A percentile compares a stretch with the other conserved stretches of the same genome.
Conservation (phyloP, 2,329 filamentous ascomycete species). For the Nemania sp. region DNA sequence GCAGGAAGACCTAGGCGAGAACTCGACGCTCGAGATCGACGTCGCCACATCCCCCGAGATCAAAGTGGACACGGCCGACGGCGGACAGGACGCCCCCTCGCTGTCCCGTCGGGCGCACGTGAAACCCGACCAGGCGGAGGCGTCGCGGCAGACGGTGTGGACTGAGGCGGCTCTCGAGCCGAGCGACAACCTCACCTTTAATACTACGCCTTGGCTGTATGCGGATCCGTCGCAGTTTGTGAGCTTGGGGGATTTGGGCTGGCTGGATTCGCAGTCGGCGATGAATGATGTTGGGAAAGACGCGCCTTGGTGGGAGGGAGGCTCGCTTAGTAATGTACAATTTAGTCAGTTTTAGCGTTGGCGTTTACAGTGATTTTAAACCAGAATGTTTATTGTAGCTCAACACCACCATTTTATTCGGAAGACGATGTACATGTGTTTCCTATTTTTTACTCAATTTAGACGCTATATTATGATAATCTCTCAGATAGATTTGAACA, state of each 20-base stretch:
- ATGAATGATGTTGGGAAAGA: slow-evolving; percentile 30
- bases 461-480: neutral
- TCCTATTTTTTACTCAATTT: neutral
- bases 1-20: slow-evolving; percentile 34
- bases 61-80: slow-evolving; percentile 39
- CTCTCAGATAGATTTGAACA: no score
- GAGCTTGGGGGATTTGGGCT: slow-evolving; percentile 36
- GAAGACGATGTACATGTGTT: neutral
- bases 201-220: slow-evolving; percentile 40
- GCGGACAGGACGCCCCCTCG: slow-evolving; percentile 39
- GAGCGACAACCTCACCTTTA: slow-evolving; percentile 39
- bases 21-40: slow-evolving; percentile 38
- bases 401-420: neutral
- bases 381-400: neutral
- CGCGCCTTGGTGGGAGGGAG: slow-evolving; percentile 37
- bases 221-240: slow-evolving; percentile 39
- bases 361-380: slow-evolving; percentile 15
- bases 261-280: slow-evolving; percentile 37
- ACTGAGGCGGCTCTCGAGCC: slow-evolving; percentile 33
- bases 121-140: slow-evolving; percentile 30
- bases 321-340: slow-evolving; percentile 28
- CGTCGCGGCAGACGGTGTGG: slow-evolving; percentile 36
- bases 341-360: slow-evolving; percentile 38
- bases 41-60: slow-evolving; percentile 40
- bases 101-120: slow-evolving; percentile 35